Conservation (phyloP, 345 rosid genomes). For the Salix exigua region DNA sequence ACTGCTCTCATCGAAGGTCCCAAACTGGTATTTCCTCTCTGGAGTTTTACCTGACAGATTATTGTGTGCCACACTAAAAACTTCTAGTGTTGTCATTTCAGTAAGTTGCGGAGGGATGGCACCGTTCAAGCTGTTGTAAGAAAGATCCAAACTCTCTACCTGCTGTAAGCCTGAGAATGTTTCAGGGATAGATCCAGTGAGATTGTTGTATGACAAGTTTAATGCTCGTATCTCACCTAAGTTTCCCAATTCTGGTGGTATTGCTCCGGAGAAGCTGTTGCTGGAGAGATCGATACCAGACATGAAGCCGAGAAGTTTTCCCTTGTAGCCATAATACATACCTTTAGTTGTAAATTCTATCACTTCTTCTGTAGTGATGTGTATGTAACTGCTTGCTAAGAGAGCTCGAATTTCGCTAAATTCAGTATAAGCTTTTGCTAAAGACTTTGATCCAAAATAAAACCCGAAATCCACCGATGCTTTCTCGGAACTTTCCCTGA, state of each 20-base stretch:
- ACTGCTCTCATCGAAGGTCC: no score
- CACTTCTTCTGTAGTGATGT: not conserved
- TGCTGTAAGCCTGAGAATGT: conserved; percentile 21
- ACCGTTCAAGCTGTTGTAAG: conserved; percentile 19
- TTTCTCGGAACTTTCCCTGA: not conserved
- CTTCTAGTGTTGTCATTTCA: no score
- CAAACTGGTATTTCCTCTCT: no score
- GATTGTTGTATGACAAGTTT: conserved; percentile 35
- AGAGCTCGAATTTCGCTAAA: no score
- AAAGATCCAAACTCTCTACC: conserved; percentile 38
- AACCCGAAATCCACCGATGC: not conserved
- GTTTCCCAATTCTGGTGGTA: not conserved
- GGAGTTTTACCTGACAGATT: no score
- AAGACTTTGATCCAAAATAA: no score
- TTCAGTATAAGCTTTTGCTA: no score
- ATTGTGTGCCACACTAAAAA: no score
- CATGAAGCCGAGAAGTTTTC: not conserved
- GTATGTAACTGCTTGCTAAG: not conserved
- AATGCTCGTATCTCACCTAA: not conserved
- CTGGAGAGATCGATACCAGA: not conserved
- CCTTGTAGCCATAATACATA: not conserved
- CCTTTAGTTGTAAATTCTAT: not conserved
- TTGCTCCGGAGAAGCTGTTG: not conserved
- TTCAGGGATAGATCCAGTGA: conserved; percentile 19
- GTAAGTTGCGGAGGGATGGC: no score